Conservation (phyloP, 345 rosid genomes). For the Turritis glabra region DNA sequence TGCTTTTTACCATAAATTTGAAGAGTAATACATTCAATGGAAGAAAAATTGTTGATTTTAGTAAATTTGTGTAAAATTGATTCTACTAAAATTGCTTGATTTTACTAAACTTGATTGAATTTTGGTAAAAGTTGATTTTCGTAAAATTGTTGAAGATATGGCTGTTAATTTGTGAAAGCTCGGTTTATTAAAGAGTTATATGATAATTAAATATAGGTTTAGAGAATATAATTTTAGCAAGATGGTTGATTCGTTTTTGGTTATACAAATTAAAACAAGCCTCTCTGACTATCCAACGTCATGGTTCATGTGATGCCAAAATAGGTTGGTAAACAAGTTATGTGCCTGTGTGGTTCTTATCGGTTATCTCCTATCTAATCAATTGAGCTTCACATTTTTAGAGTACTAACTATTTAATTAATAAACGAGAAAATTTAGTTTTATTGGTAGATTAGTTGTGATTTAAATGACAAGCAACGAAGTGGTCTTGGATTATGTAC, state of each 20-base stretch:
- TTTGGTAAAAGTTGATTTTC: too few species aligned
- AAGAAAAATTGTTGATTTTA: too few species aligned
- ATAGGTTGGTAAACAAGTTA: constrained; percentile 23
- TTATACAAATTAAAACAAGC: background rate
- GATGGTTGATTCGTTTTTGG: constrained; percentile 6
- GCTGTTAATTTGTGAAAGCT: background rate
- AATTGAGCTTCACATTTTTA: background rate
- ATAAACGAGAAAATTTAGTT: background rate
- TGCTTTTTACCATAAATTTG: background rate
- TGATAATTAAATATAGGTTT: background rate
- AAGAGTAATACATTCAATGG: too few species aligned
- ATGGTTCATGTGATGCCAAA: constrained; percentile 22
- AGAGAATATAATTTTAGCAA: background rate
- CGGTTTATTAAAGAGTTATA: background rate
- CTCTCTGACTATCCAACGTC: background rate
- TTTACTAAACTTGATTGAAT: too few species aligned
- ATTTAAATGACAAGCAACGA: constrained; percentile 10
- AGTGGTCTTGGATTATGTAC: constrained; percentile 15
- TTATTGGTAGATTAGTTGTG: constrained; percentile 29
- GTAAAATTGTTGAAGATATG: too few species aligned
- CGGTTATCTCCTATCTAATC: background rate
- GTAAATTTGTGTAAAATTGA: too few species aligned
- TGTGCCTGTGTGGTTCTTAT: constrained; percentile 21
- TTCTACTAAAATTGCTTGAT: too few species aligned
- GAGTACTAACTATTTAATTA: background rate